These are phyloP conservation scores for Sutorius australiensis DNA, from an alignment of 768 basidiomycete genomes.

Conservation along the genomic window DNA sequence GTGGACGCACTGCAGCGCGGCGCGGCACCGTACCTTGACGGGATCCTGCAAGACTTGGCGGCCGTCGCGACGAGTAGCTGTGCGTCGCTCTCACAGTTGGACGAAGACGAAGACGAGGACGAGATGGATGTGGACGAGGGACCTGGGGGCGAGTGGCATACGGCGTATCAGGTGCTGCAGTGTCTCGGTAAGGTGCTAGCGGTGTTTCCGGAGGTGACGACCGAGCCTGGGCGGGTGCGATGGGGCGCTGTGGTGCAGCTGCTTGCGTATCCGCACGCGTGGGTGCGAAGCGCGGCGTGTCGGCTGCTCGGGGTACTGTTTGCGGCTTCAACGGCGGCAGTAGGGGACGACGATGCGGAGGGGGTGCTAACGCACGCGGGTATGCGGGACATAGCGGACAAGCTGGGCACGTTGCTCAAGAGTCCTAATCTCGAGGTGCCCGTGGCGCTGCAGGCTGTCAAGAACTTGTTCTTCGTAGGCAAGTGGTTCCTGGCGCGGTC, in stretches of 20 bases:
- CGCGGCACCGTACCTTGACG: conserved; percentile 40
- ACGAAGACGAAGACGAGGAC: conserved; percentile 31
- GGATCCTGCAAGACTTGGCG: conserved; percentile 56
- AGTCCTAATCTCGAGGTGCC: conserved; percentile 72
- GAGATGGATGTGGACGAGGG: conserved; percentile 46
- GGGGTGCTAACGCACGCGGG: conserved; percentile 47
- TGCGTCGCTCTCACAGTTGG: not conserved
- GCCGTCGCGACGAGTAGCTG: conserved; percentile 18
- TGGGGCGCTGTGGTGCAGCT: conserved; percentile 65
- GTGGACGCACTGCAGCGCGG: conserved; percentile 61
- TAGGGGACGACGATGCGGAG: conserved; percentile 2
- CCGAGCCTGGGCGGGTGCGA: conserved; percentile 43
- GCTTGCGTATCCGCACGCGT: conserved; percentile 87
- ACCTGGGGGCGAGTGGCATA: conserved; percentile 70
- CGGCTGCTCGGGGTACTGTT: conserved; percentile 73
- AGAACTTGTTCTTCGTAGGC: conserved; percentile 90
- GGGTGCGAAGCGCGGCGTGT: conserved; percentile 84
- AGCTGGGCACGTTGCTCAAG: conserved; percentile 73
- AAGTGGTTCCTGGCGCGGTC: conserved; percentile 62
- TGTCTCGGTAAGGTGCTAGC: conserved; percentile 60
- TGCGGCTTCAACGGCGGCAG: conserved; percentile 41
- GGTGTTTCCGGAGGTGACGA: conserved; percentile 49
- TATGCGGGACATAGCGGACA: conserved; percentile 70
- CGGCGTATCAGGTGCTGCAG: conserved; percentile 76
- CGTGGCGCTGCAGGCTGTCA: conserved; percentile 81